These are phyloP conservation scores for Jacaranda copaia DNA, from an alignment of 257 asterid species.

Conservation along the genomic window DNA sequence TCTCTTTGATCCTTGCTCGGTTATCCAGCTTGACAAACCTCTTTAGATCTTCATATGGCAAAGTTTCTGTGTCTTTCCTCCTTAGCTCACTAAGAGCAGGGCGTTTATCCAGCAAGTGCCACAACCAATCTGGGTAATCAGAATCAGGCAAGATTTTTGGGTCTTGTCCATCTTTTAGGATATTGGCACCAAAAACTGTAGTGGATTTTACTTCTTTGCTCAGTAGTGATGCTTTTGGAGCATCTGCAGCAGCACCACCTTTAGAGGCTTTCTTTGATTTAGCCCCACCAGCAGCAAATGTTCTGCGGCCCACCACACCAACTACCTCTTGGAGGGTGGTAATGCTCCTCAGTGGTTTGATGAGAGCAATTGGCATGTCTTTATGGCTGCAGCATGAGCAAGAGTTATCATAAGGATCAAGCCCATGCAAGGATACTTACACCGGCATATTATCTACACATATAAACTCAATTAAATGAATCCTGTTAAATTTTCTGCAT, in stretches of 20 bases:
- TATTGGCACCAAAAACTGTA: constrained; percentile 81
- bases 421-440: background rate
- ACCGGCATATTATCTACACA: background rate
- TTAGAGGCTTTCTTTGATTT: constrained; percentile 86
- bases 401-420: constrained; percentile 27
- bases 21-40: constrained; percentile 93
- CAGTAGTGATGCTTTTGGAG: constrained; percentile 73
- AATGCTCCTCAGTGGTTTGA: constrained; percentile 52
- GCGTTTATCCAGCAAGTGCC: constrained; percentile 78
- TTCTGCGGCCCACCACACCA: constrained; percentile 57
- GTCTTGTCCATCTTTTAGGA: constrained; percentile 86
- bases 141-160: constrained; percentile 84
- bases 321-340: constrained; percentile 49
- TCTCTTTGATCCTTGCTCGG: constrained; percentile 93
- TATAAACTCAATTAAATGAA: background rate
- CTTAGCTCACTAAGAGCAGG: constrained; percentile 86
- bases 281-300: constrained; percentile 84
- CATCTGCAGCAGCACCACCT: constrained; percentile 79
- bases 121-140: constrained; percentile 93
- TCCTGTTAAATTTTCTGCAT: background rate
- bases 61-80: constrained; percentile 64
- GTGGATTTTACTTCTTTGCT: constrained; percentile 94
- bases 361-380: constrained; percentile 53
- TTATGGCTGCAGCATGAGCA: constrained; percentile 41
- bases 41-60: constrained; percentile 80